Evolutionary conservation across 176 grass and related monocot genomes (phyloP).

Genomic region (Oryza australiensis): DNA sequence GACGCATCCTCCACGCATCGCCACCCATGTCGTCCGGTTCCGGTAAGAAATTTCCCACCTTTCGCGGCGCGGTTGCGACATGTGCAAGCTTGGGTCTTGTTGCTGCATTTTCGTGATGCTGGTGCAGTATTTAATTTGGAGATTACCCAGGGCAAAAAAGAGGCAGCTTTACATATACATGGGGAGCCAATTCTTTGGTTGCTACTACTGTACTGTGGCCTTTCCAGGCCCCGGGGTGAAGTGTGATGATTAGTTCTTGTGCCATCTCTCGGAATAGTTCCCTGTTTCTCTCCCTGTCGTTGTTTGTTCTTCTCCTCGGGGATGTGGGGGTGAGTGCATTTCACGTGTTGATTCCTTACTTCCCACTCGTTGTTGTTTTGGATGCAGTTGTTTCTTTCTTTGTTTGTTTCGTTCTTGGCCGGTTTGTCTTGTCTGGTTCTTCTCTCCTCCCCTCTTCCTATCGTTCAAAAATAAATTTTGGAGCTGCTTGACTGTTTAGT

Average conservation of each 20-base stretch:
- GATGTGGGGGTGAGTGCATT: constrained; percentile 25
- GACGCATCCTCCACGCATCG: not conserved
- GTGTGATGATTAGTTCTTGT: constrained; percentile 39
- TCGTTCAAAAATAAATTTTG: constrained; percentile 15
- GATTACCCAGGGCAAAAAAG: not conserved
- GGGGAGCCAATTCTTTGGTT: not conserved
- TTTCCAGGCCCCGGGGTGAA: constrained; percentile 10
- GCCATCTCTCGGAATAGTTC: constrained; percentile 4
- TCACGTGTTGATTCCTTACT: constrained; percentile 41
- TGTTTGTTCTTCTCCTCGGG: constrained; percentile 13
- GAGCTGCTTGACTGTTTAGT: constrained; percentile 5
- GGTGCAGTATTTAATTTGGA: not conserved
- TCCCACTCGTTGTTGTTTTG: not conserved
- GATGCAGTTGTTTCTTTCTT: constrained; percentile 36
- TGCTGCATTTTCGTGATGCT: constrained; percentile 3
- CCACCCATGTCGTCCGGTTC: not conserved
- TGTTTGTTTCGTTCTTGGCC: constrained; percentile 36
- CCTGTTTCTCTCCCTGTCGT: not conserved
- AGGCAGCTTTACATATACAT: constrained; percentile 26
- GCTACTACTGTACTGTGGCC: not conserved
- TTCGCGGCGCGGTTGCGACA: constrained; percentile 33
- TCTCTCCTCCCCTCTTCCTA: not conserved
- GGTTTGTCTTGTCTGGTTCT: constrained; percentile 19
- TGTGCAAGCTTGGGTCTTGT: not conserved
- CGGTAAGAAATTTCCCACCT: constrained; percentile 36